Conservation (phyloP, 108 stramenopile species). For the Pseudonitzschia delicatissima region DNA sequence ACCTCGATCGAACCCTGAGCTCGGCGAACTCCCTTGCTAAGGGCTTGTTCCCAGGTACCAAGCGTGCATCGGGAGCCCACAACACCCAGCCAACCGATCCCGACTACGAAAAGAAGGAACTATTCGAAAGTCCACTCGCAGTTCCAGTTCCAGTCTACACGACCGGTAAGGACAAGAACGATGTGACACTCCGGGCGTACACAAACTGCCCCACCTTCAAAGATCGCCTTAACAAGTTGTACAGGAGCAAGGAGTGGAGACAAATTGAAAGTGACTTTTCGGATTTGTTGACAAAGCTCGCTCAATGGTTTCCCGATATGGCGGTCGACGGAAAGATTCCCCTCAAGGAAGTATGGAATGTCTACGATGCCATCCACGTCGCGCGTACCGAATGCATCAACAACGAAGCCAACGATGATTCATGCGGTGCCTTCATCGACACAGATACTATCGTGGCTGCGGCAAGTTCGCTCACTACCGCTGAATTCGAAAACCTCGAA, state of each 20-base stretch:
- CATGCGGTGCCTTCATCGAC: constrained; percentile 14
- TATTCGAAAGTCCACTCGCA: constrained; percentile 11
- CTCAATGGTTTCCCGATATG: constrained; percentile 20
- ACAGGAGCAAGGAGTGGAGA: constrained; percentile 27
- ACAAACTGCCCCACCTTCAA: constrained; percentile 37
- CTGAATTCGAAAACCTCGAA: constrained; percentile 24
- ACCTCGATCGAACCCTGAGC: constrained; percentile 41
- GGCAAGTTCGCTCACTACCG: constrained; percentile 4
- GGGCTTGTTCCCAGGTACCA: constrained; percentile 34
- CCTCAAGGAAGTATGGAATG: constrained; percentile 40
- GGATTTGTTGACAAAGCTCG: constrained; percentile 32
- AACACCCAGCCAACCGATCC: not conserved
- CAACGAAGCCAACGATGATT: not conserved
- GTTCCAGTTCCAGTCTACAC: constrained; percentile 44
- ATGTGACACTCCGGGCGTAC: constrained; percentile 42
- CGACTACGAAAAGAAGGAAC: not conserved
- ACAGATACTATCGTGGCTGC: not conserved
- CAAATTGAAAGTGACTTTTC: constrained; percentile 19
- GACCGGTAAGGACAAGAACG: constrained; percentile 18
- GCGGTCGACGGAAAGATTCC: constrained; percentile 19
- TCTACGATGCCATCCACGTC: constrained; percentile 40
- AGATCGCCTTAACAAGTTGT: constrained; percentile 24
- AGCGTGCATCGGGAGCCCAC: constrained; percentile 8
- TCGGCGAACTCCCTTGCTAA: constrained; percentile 44
- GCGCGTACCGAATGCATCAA: constrained; percentile 36